These are phyloP conservation scores for Penicillium brevicompactum DNA, from an alignment of 2,329 filamentous ascomycete species.

Conservation along the genomic window DNA sequence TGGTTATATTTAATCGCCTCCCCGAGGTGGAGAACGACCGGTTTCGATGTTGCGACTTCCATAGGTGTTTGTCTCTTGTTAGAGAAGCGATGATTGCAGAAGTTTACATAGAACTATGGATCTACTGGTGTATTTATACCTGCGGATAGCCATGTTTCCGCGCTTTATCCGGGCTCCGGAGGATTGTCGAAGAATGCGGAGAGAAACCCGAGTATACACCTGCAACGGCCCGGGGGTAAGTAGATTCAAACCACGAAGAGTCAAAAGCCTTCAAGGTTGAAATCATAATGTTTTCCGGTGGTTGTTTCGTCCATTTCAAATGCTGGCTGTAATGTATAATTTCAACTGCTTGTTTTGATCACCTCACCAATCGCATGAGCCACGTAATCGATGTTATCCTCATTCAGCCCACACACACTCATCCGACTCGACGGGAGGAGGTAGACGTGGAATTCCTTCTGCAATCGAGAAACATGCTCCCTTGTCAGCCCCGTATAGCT, in stretches of 20 bases:
- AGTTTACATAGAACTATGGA: background rate
- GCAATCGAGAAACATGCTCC: slow-evolving; percentile 33
- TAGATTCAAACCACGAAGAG: too few relatives aligned
- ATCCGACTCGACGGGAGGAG: slow-evolving; percentile 37
- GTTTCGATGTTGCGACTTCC: slow-evolving; percentile 20
- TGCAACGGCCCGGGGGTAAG: too few relatives aligned
- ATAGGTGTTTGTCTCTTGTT: background rate
- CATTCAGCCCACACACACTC: slow-evolving; percentile 35
- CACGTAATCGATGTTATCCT: slow-evolving; percentile 24
- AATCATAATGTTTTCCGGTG: too few relatives aligned
- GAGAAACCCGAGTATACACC: background rate
- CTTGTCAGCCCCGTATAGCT: slow-evolving; percentile 38
- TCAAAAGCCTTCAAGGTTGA: too few relatives aligned
- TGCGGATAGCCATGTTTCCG: background rate
- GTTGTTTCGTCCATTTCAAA: too few relatives aligned
- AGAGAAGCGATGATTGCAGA: background rate
- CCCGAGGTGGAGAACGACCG: slow-evolving; percentile 46
- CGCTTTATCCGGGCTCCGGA: background rate
- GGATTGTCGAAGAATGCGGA: background rate
- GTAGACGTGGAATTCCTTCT: slow-evolving; percentile 39
- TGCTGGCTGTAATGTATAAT: too few relatives aligned
- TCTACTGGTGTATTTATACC: background rate
- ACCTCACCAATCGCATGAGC: slow-evolving; percentile 19
- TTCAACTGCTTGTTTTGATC: background rate
- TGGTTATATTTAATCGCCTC: slow-evolving; percentile 50